These are phyloP conservation scores for Sonneratia alba DNA, from an alignment of 345 rosid species.

Conservation along the genomic window DNA sequence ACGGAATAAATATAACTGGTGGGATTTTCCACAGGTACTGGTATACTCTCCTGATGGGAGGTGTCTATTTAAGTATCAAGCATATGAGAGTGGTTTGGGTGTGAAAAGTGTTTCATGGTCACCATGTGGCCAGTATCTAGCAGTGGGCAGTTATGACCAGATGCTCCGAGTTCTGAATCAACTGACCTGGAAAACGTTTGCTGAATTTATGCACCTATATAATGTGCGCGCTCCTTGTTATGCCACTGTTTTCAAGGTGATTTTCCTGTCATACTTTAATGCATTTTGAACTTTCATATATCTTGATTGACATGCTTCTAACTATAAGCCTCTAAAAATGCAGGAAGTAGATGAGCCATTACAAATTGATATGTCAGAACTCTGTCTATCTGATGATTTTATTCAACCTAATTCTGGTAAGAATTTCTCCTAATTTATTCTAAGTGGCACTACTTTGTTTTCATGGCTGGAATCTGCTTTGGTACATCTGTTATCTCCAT, in stretches of 20 bases:
- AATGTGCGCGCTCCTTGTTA: conserved; percentile 75
- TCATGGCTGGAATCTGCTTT: not conserved
- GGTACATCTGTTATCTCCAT: not conserved
- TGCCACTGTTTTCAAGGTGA: conserved; percentile 87
- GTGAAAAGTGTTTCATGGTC: conserved; percentile 93
- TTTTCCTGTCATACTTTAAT: conserved; percentile 3
- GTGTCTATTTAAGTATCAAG: conserved; percentile 85
- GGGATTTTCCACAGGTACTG: conserved; percentile 52
- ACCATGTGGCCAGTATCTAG: conserved; percentile 94
- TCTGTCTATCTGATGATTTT: conserved; percentile 58
- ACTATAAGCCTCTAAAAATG: conserved; percentile 6
- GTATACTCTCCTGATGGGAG: conserved; percentile 94
- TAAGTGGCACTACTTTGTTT: not conserved
- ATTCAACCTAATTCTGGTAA: conserved; percentile 63
- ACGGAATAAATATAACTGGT: conserved; percentile 5
- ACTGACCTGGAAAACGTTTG: conserved; percentile 92
- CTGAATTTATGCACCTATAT: conserved; percentile 87
- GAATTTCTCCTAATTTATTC: not conserved
- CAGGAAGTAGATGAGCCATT: conserved; percentile 92
- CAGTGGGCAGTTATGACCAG: conserved; percentile 94
- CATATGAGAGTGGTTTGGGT: conserved; percentile 95
- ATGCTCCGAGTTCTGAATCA: conserved; percentile 81
- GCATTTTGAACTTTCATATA: not conserved
- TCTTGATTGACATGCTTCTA: not conserved
- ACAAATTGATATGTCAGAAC: conserved; percentile 75